Evolutionary conservation across 805 yeast species (phyloP).

Genomic region (Nakazawaea peltata): DNA sequence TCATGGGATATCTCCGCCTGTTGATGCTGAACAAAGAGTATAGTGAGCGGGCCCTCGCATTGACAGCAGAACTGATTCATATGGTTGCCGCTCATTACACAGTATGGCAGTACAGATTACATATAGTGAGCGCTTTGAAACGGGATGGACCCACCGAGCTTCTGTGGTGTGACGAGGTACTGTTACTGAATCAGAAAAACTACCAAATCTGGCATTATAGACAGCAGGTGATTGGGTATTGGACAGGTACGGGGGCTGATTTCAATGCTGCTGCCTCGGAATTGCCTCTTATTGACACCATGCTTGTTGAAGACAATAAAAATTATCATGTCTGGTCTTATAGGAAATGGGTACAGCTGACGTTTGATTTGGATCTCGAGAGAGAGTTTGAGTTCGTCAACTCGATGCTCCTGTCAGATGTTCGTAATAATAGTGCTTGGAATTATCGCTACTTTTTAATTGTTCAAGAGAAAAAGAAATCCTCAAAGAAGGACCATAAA

Average conservation of each 20-base stretch:
- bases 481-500: slow-evolving; percentile 16
- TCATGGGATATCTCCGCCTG: slow-evolving; percentile 55
- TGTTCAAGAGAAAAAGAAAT: slow-evolving; percentile 19
- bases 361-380: slow-evolving; percentile 34
- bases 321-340: slow-evolving; percentile 98
- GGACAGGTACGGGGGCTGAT: slow-evolving; percentile 12
- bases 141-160: slow-evolving; percentile 45
- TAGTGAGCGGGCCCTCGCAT: slow-evolving; percentile 60
- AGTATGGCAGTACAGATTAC: slow-evolving; percentile 69
- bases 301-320: slow-evolving; percentile 75
- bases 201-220: slow-evolving; percentile 98
- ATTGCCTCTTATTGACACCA: slow-evolving; percentile 50
- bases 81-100: slow-evolving; percentile 87
- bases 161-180: slow-evolving; percentile 72
- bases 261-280: slow-evolving; percentile 49
- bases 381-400: slow-evolving; percentile 48
- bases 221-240: slow-evolving; percentile 45
- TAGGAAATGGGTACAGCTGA: slow-evolving; percentile 70
- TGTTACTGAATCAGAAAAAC: slow-evolving; percentile 75
- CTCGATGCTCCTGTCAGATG: slow-evolving; percentile 46
- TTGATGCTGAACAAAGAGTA: slow-evolving; percentile 52
- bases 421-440: slow-evolving; percentile 93
- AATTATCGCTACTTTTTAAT: slow-evolving; percentile 65
- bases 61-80: slow-evolving; percentile 57
- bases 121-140: slow-evolving; percentile 34